Base-by-base conservation (phyloP, 441 rosid genomes). In the Oxalis stricta region DNA sequence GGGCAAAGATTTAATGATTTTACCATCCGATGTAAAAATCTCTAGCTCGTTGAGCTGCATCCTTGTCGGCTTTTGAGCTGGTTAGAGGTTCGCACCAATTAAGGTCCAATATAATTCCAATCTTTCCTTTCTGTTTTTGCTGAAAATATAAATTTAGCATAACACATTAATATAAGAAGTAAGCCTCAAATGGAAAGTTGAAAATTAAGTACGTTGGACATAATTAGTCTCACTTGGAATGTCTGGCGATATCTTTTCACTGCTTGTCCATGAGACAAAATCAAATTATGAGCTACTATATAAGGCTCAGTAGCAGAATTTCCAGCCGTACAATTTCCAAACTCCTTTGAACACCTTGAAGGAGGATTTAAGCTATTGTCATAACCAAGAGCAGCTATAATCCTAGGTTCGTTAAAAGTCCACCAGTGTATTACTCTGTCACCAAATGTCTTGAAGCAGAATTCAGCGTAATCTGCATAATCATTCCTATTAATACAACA, bases 1-100 rank as follows among this genome's bases (percentile, higher is more conserved):
- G n/a, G n/a, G n/a, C n/a, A 17, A 11, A 18, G 17, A 18, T 18
- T 11, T 33, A 5, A 9, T 4, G 3, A 5, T 11, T 36, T 38
- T 46, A 65, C 75, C 75, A 70, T 37, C 75, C 75, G 41, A 62
- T 21, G 21, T 70, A 66, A 29, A 65, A 70, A 50, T 70, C 76
- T 39, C 72, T 59, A 3, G 71, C 69, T 48, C 72, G 49, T 37
- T 66, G 69, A 35, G 72, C 69, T 18, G 76, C 72, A 40, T 56
- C 44, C 14, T 62, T 62, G 42, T 70, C 66, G 0, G 66, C 64
- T 51, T 70, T 59, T 5, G 66, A 61, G 43, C 55, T 42, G 16
- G 64, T 70, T 20, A 65, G 69, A 42, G 76, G 76, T 38, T 70
- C 72, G 7, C 65, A 65, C 76, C 76, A 70, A 31, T 52, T 59